A percentile compares a stretch with the other conserved stretches of the same genome.
These are phyloP conservation scores for Xylaria sp. DNA, from an alignment of 2,329 filamentous ascomycete species.

Conservation along the genomic window DNA sequence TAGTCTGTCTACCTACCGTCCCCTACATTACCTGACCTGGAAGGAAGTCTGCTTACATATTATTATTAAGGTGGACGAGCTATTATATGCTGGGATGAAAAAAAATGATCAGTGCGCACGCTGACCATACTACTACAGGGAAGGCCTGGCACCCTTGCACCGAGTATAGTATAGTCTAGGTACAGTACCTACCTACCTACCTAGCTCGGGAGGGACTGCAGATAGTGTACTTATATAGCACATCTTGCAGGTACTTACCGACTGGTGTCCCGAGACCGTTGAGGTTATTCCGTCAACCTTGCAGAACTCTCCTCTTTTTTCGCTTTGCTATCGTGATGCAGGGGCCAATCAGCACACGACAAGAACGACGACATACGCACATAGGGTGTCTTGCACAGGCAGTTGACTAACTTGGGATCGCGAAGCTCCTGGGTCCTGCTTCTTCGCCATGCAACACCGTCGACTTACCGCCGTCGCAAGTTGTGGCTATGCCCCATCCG, in stretches of 20 bases:
- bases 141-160: slow-evolving; percentile 13
- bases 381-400: neutral
- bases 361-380: slow-evolving; percentile 3
- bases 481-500: slow-evolving; percentile 16
- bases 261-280: slow-evolving; percentile 17
- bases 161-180: neutral
- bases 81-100: slow-evolving; percentile 6
- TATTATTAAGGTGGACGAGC: slow-evolving; percentile 19
- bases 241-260: neutral
- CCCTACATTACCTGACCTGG: neutral
- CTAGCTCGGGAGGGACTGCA: neutral
- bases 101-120: slow-evolving; percentile 33
- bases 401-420: slow-evolving; percentile 10
- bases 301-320: slow-evolving; percentile 21
- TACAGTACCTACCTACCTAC: slow-evolving; percentile 7
- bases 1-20: neutral
- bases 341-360: slow-evolving; percentile 24
- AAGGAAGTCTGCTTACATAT: slow-evolving; percentile 13
- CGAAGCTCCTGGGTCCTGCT: slow-evolving; percentile 9
- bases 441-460: slow-evolving; percentile 15
- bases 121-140: slow-evolving; percentile 20
- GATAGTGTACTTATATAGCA: neutral
- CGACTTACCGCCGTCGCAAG: slow-evolving; percentile 22
- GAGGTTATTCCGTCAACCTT: slow-evolving; percentile 15
- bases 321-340: slow-evolving; percentile 20